Evolutionary conservation across 805 yeast genomes (phyloP), one percentile per base, ranked within the genome.

Genomic region (Kregervanrija pseudodelftensis): DNA sequence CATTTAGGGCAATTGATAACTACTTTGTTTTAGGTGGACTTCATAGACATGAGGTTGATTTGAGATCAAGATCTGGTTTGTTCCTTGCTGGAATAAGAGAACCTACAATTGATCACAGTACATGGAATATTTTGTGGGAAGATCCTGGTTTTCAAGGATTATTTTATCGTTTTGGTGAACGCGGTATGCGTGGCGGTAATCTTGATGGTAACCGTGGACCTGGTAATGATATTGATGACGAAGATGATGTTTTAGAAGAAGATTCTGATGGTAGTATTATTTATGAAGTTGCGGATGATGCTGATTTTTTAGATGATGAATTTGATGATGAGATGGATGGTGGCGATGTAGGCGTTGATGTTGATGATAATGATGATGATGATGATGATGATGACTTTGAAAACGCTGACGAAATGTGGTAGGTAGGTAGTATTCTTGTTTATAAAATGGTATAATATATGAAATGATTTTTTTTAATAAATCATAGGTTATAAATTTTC

Each of bases 61-160:
- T 30, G 15, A 31, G 33, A 11, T 31, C 13, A 11, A 58, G 64
- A 68, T 47, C 64, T 59, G 41, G 61, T 61, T 40, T 54, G 63
- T 43, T 59, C 59, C 7, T 53, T 53, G 45, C 59, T 54, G 28
- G 45, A 54, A 37, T 57, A 56, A 4, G 59, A 53, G 46, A 60
- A 59, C 13, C 55, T 51, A 41, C 49, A 54, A 16, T 52, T 54
- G 39, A 53, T 17, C 33, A 17, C 54, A 46, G 51, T 58, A 45
- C 61, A 55, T 38, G 52, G 35, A 31, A 41, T 14, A 37, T 45
- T 40, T 30, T 42, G 10, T 36, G 41, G 34, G 39, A 32, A 7
- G 34, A 46, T 30, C 22, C 15, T 12, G 47, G 36, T 17, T 42
- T 15, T 28, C 16, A 30, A 22, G 40, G 42, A 39, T 13, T 33